Evolutionary conservation across 495 filamentous ascomycete genomes (phyloP).

Genomic region (Cercophora sp.): DNA sequence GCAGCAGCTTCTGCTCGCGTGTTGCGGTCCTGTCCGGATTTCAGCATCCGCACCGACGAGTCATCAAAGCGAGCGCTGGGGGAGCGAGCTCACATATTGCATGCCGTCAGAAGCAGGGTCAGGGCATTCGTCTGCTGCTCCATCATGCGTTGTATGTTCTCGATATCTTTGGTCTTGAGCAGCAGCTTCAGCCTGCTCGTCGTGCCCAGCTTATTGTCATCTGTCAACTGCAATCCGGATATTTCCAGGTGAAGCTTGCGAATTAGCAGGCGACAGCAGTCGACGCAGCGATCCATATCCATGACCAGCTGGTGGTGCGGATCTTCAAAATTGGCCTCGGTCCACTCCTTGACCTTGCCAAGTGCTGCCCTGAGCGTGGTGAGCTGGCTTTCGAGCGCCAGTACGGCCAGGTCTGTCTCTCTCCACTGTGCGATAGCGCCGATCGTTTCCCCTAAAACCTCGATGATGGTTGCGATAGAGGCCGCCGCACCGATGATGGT

Average conservation of each 20-base stretch:
- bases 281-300: background rate
- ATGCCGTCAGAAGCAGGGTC: background rate
- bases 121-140: background rate
- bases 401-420: background rate
- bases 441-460: background rate
- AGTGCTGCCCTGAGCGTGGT: background rate
- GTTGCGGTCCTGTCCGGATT: background rate
- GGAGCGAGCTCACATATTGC: background rate
- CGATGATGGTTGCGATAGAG: background rate
- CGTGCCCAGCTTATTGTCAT: background rate
- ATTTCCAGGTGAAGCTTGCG: background rate
- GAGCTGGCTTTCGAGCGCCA: background rate
- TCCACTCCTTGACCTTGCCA: background rate
- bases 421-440: background rate
- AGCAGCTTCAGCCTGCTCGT: background rate
- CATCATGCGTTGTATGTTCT: background rate
- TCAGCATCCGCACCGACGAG: background rate
- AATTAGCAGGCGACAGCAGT: background rate
- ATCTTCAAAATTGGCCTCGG: background rate
- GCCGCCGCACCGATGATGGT: background rate
- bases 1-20: background rate
- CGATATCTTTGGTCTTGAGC: conserved; percentile 4
- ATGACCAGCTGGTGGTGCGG: conserved; percentile 3
- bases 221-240: background rate
- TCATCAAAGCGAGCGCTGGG: background rate